Base-by-base conservation (phyloP, 371 early-diverging fungal species). In the Circinella umbellata region DNA sequence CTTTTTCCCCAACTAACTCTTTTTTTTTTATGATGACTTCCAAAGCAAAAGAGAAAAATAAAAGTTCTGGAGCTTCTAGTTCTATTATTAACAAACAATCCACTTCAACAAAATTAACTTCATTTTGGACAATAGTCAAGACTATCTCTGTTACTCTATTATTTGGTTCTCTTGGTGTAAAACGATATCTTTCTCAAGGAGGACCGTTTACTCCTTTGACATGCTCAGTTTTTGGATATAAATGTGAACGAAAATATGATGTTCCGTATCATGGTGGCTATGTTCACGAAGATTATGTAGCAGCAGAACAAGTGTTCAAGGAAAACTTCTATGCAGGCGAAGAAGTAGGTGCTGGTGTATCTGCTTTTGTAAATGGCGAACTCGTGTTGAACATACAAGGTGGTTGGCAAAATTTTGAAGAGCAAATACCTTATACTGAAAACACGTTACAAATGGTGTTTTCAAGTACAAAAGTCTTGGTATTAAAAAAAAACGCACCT, bases 371-470 rank as follows among this genome's bases (percentile, higher is more conserved):
- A 13, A 84, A 89, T 67, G 90, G 87, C 0, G 48, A 78, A 10
- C 77, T 81, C 7, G 90, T 92, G 2, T 79, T 90, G 1, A 87
- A 91, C 68, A 76, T 92, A 17, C 78, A 80, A 54, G 91, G 90
- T 7, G 94, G 94, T 4, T 85, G 82, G 82, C 85, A 83, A 65
- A 88, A 91, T 67, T 60, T 72, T 8, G 72, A 73, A 36, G 69
- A 72, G 10, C 69, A 64, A 3, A 75, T 65, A 0, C 74, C 69
- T 7, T 94, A 90, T 69, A 73, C 83, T 46, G 77, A 86, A 42
- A 66, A 79, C 34, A 87, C 88, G 0, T 72, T 94, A 48, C 88
- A 89, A 69, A 80, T 90, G 69, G 90, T 92, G 3, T 92, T 87
- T 73, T 92, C 92, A 0, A 76, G 82, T 39, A 86, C 89, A 38